Base-by-base conservation (phyloP, 192 early-diverging fungal species). In the Coemansia sp. region DNA sequence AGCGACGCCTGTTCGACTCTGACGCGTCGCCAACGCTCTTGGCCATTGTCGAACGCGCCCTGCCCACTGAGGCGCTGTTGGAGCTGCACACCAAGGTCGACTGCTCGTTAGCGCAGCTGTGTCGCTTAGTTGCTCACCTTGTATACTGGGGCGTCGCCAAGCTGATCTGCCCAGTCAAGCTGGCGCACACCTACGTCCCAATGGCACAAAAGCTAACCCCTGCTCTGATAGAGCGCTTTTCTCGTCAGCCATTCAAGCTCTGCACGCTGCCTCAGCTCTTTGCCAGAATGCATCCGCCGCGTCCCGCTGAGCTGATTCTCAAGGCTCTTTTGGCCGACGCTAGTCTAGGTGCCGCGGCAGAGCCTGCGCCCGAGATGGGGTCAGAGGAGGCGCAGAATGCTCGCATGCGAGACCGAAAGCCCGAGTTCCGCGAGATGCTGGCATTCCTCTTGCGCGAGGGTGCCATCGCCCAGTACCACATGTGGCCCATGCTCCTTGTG, bases 81-180 rank as follows among this genome's bases (percentile, higher is more conserved):
- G 88, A 94, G 69, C 85, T 98, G 27, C 91, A 94, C 76, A 77
- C 91, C 16, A 80, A 90, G 34, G 71, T 97, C 27, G 95, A 95
- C 77, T 97, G 96, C 77, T 96, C 97, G n/a, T 86, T 96, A 57
- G 92, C 95, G 0, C 97, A 97, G 70, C 88, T 98, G 2, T 97
- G 94, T 75, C 87, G 93, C 16, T 70, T 96, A 24, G 95, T 92
- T 6, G 91, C 95, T 1, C 97, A 98, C 78, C 79, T 98, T 36
- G 92, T 96, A 33, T 96, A 93, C 75, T 98, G 97, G 97, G 80
- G 88, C 64, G 93, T 95, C 67, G 96, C 95, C 12, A 94, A 93
- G 73, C 84, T 98, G 36, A 93, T 98, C 51, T 89, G 96, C 79
- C 89, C 91, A 8, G 91, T 97, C 49, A 86, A 85, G 67, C 80